Conservation (phyloP, 768 basidiomycete genomes). For the Cystobasidium tubakii region DNA sequence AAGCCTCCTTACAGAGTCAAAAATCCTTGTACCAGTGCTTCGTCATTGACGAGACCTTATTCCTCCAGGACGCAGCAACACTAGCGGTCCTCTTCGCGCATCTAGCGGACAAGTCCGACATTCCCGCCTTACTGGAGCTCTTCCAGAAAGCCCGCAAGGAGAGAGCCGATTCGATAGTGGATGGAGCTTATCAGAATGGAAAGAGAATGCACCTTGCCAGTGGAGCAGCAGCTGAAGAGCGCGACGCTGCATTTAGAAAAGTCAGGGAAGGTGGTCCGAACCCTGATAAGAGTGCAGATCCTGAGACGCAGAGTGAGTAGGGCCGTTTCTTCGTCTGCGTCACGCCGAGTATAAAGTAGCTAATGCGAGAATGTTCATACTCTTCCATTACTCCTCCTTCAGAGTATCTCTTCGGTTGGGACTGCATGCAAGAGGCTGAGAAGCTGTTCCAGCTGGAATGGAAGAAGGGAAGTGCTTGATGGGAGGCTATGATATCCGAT, state of each 20-base stretch:
- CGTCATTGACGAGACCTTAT: background rate
- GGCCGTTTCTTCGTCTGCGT: too few species aligned
- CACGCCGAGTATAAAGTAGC: too few species aligned
- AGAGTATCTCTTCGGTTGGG: constrained; percentile 25
- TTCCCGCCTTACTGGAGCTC: constrained; percentile 45
- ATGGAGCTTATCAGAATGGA: constrained; percentile 35
- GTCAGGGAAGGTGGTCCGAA: constrained; percentile 41
- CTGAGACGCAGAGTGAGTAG: constrained; percentile 23
- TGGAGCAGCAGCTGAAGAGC: constrained; percentile 43
- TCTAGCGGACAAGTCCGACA: constrained; percentile 43
- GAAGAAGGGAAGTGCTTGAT: constrained; percentile 5
- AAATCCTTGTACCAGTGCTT: too few species aligned
- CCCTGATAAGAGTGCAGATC: constrained; percentile 44
- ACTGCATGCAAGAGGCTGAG: constrained; percentile 30
- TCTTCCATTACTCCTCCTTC: background rate
- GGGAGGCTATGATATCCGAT: too few species aligned
- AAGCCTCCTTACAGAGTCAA: background rate
- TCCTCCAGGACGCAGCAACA: constrained; percentile 48
- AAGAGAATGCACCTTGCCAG: constrained; percentile 44
- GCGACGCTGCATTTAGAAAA: constrained; percentile 42
- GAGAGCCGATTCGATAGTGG: constrained; percentile 30
- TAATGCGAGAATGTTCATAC: background rate
- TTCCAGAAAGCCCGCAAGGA: constrained; percentile 42
- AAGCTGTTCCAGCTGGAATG: constrained; percentile 27
- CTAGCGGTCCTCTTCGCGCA: constrained; percentile 48